Conservation (phyloP, 176 grass and related monocot genomes). For the Pontederia paniculata region DNA sequence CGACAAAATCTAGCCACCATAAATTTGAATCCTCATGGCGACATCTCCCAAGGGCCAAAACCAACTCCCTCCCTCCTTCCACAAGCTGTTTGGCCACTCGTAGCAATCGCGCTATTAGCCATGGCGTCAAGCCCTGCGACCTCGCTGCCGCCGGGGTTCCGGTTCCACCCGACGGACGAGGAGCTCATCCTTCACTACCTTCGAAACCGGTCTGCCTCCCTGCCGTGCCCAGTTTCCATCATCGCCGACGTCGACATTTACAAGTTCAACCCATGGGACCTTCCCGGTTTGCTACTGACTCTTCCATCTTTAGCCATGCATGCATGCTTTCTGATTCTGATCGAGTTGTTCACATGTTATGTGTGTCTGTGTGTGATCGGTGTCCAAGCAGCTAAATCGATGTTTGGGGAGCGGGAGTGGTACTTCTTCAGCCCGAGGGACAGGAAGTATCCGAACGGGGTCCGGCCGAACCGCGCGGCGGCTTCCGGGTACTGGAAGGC, state of each 20-base stretch:
- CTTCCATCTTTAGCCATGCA: no score
- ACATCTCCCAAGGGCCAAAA: constrained; percentile 16
- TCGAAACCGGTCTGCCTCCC: neutral
- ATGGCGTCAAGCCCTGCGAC: no score
- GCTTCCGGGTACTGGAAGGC: no score
- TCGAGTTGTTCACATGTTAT: neutral
- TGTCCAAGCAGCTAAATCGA: neutral
- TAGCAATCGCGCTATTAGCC: no score
- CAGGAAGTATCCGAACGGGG: no score
- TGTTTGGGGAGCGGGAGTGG: neutral
- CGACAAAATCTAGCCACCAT: no score
- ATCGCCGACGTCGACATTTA: no score
- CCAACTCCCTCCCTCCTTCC: constrained; percentile 6
- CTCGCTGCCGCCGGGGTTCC: constrained; percentile 15
- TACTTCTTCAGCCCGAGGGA: no score
- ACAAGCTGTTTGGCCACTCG: constrained; percentile 11
- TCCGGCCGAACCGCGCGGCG: no score
- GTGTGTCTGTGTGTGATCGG: neutral
- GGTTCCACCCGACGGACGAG: constrained; percentile 17
- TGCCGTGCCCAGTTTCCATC: neutral
- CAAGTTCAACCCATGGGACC: neutral
- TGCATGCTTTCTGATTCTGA: neutral
- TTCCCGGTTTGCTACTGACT: neutral
- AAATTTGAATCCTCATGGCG: no score
- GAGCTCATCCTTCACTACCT: constrained; percentile 10